Evolutionary conservation across 176 grass and related monocot genomes (phyloP), one percentile per base, ranked within the genome.

Genomic region (Typha latifolia): DNA sequence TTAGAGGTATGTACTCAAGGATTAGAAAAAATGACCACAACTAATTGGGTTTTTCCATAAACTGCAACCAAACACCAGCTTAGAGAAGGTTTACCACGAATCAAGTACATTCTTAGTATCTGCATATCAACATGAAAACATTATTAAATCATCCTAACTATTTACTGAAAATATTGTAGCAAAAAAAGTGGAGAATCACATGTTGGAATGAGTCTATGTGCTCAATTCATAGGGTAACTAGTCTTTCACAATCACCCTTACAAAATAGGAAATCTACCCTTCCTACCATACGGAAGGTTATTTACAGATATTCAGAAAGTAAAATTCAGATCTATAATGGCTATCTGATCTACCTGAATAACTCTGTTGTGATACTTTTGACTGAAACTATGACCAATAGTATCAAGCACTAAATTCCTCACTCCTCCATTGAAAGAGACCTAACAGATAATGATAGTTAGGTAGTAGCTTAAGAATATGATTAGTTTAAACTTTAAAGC

Each of bases 301-400:
- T 21, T 59, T 12, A 19, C 14, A 21, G 53, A 59, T n/a, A 8
- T 14, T 19, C n/a, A n/a, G 20, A 19, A 59, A 59, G 16, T 9
- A 19, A 22, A 59, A 22, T 59, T 59, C 53, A 59, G 8, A 3
- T 19, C 10, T 19, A 19, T 22, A 21, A 71, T 8, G 2, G 31
- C 64, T 14, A 68, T 16, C 27, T 31, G 49, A 59, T n/a, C 53
- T 77, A 96, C 91, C 91, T 96, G 79, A 79, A 96, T 81, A 70
- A 96, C 92, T 84, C 88, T 89, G 37, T 70, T 84, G 66, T 84
- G 88, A 81, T 86, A 91, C 66, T 86, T 91, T 61, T 89, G 68
- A 82, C 82, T 96, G 37, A 91, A 21, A 72, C 32, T 84, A 77
- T 91, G 85, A 63, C 82, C 88, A 70, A 91, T 80, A 62, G 78